Evolutionary conservation across 345 rosid genomes (phyloP), one percentile per base, ranked within the genome.

Genomic region (Eucalyptus albens): DNA sequence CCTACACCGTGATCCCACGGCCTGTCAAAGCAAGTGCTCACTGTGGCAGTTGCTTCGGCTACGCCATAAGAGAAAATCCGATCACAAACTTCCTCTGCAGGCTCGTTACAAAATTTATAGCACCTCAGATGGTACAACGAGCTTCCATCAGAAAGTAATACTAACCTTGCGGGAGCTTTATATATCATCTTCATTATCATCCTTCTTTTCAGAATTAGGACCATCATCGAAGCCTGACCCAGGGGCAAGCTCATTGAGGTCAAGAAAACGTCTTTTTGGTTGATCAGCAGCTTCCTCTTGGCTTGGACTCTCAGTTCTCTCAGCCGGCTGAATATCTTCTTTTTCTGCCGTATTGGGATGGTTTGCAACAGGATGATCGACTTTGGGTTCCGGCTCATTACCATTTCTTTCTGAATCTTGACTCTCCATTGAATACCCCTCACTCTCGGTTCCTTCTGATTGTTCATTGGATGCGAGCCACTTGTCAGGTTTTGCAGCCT

Each of bases 181-280:
- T 91, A 94, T 95, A 91, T 91, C 91, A 89, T 92, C 96, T 89
- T 92, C 90, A 88, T 92, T 95, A 50, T 94, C 97, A 89, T 95
- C 98, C 94, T 97, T 97, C 92, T 90, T 88, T 88, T 94, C 89
- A 69, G 96, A 91, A 91, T 94, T 96, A 86, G 97, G 97, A 91
- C 97, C 95, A 86, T 98, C 99, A 85, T 97, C 99, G 90, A 96
- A 96, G 89, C 98, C 97, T 89, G 99, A 95, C 67, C 97, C 97
- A 7, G 99, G 98, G 42, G 99, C 99, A 87, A 97, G 96, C 93
- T 97, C 97, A 49, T 97, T 97, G 92, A 98, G 90, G 94, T 98
- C 99, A 33, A 98, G 97, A 91, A 95, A 98, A 88, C 93, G 94
- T 92, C 95, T 93, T 91, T 94, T 94, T 42, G 90, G 93, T 86